phyloP scores from a whole-genome alignment of 1,284 basidiomycete species.

The Athelia sp. region DNA sequence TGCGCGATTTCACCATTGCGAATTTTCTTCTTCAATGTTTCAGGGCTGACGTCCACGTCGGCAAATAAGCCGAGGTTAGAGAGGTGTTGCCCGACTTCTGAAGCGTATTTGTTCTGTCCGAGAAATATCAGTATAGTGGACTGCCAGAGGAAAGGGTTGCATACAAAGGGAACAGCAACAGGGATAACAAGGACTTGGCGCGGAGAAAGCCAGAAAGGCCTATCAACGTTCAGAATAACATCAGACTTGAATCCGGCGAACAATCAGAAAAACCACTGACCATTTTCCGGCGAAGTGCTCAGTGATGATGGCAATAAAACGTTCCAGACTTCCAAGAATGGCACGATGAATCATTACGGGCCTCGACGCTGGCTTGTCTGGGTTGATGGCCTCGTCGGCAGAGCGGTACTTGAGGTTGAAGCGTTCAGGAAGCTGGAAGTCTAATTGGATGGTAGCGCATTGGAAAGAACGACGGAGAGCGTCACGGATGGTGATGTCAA shows the following conservation, averaged over 20 bases:
- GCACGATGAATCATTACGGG: constrained; percentile 99
- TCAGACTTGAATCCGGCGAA: not conserved
- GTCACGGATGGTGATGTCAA: constrained; percentile 96
- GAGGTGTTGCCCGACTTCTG: constrained; percentile 71
- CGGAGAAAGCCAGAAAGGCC: constrained; percentile 98
- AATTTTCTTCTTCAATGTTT: constrained; percentile 97
- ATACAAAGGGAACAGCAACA: constrained; percentile 62
- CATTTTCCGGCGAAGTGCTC: constrained; percentile 98
- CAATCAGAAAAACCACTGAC: constrained; percentile 36
- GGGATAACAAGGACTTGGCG: constrained; percentile 94
- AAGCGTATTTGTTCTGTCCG: constrained; percentile 94
- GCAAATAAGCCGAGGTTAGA: constrained; percentile 75
- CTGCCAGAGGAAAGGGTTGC: too few species aligned
- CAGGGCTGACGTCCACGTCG: constrained; percentile 89
- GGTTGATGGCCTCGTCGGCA: constrained; percentile 54
- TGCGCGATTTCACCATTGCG: constrained; percentile 89
- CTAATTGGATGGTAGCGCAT: constrained; percentile 98
- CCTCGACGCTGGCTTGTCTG: constrained; percentile 59
- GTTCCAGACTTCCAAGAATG: constrained; percentile 90
- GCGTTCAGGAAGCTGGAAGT: constrained; percentile 98
- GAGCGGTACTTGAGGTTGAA: constrained; percentile 94
- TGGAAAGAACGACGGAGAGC: constrained; percentile 93
- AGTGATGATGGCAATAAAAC: constrained; percentile 96
- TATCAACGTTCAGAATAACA: constrained; percentile 15
- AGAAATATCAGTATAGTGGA: too few species aligned